phyloP scores from a whole-genome alignment of 208 protist genomes.

The Polymyxa betae region DNA sequence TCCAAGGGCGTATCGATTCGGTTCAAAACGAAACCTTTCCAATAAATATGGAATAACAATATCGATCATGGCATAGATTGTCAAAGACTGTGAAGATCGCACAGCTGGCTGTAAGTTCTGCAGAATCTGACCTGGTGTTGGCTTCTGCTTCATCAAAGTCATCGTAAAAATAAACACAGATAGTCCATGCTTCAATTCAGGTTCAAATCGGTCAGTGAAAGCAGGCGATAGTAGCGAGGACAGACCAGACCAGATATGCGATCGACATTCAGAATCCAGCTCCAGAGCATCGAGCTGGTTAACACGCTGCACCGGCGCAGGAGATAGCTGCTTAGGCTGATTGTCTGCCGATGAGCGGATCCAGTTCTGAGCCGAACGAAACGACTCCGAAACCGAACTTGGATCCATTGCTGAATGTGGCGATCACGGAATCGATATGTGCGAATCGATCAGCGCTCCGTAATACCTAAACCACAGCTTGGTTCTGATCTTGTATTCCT shows the following conservation, averaged over 20 bases:
- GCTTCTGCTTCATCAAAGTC: background rate
- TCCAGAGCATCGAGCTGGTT: constrained; percentile 46
- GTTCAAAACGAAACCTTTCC: background rate
- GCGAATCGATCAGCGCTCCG: too few relatives aligned
- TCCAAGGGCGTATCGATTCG: background rate
- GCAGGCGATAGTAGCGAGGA: background rate
- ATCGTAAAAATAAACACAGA: background rate
- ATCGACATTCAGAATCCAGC: background rate
- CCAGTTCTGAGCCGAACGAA: too few relatives aligned
- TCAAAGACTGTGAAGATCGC: background rate
- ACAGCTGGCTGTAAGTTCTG: background rate
- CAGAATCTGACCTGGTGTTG: background rate
- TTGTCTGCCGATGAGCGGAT: too few relatives aligned
- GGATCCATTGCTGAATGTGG: too few relatives aligned
- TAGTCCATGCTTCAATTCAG: background rate
- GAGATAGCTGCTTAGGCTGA: background rate
- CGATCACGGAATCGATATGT: too few relatives aligned
- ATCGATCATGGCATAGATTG: background rate
- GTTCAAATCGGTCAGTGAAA: background rate
- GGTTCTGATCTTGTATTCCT: too few relatives aligned
- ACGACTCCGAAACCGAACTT: too few relatives aligned
- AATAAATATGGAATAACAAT: background rate
- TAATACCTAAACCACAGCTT: too few relatives aligned
- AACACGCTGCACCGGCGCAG: background rate
- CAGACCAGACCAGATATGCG: background rate